Evolutionary conservation across 2,329 filamentous ascomycete species (phyloP).

Genomic region (Venturia nashicola): DNA sequence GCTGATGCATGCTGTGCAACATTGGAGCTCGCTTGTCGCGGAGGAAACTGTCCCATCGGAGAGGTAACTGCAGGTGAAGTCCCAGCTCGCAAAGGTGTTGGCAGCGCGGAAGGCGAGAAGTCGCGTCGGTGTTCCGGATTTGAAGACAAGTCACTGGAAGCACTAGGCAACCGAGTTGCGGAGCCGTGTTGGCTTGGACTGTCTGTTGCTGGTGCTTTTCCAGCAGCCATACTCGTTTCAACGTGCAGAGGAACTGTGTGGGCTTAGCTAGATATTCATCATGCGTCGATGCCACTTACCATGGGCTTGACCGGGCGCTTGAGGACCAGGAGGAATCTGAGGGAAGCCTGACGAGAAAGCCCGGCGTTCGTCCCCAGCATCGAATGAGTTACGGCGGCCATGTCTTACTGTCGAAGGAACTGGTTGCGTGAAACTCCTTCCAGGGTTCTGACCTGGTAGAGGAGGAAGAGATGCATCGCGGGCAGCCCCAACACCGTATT

Average conservation of each 20-base stretch:
- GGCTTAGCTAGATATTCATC: not conserved
- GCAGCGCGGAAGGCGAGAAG: conserved; percentile 41
- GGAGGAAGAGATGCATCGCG: conserved; percentile 31
- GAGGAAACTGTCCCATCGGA: not conserved
- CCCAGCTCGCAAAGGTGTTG: conserved; percentile 35
- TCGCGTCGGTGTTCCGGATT: conserved; percentile 32
- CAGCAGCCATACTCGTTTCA: conserved; percentile 9
- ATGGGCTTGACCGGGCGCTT: not conserved
- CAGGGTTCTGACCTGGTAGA: conserved; percentile 28
- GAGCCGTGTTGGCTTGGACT: not conserved
- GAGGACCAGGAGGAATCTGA: not conserved
- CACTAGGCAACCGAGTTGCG: conserved; percentile 16
- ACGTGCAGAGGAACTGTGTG: conserved; percentile 6
- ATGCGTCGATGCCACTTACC: not conserved
- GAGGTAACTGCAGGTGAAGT: conserved; percentile 20
- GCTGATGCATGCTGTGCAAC: conserved; percentile 1
- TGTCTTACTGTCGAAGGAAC: not conserved
- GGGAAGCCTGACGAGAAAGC: conserved; percentile 27
- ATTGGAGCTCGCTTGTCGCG: not conserved
- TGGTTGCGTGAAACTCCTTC: conserved; percentile 30
- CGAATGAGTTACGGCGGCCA: conserved; percentile 38
- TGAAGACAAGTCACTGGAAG: conserved; percentile 13
- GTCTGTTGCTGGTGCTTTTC: conserved; percentile 11
- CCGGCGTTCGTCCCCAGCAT: conserved; percentile 39
- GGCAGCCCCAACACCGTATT: conserved; percentile 38